phyloP scores from a whole-genome alignment of 768 basidiomycete species.

The Cystofilobasidium macerans region DNA sequence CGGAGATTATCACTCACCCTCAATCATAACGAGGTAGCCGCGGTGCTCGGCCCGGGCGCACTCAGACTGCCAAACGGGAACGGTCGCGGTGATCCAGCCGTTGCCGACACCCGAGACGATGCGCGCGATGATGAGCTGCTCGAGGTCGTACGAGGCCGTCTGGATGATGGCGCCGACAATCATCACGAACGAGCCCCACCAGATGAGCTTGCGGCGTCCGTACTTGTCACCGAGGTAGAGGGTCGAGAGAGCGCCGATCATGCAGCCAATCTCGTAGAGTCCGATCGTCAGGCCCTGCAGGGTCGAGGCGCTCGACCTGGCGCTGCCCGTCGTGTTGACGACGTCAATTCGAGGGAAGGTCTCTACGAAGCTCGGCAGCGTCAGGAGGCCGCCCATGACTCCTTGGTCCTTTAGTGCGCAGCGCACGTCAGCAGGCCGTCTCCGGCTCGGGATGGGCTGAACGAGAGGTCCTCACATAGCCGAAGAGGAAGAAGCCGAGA shows the following conservation, averaged over 20 bases:
- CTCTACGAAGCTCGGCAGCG: slow-evolving; percentile 51
- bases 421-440: not conserved
- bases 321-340: not conserved
- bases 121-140: slow-evolving; percentile 54
- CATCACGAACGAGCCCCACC: slow-evolving; percentile 30
- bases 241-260: slow-evolving; percentile 54
- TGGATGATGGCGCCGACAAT: slow-evolving; percentile 32
- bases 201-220: slow-evolving; percentile 39
- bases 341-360: slow-evolving; percentile 46
- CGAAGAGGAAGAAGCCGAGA: not conserved
- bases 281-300: slow-evolving; percentile 1
- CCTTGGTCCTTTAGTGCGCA: slow-evolving; percentile 47
- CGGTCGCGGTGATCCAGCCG: slow-evolving; percentile 55
- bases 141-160: slow-evolving; percentile 47
- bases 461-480: not conserved
- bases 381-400: slow-evolving; percentile 58
- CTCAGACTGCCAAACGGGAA: slow-evolving; percentile 56
- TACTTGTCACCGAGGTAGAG: slow-evolving; percentile 42
- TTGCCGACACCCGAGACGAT: slow-evolving; percentile 48
- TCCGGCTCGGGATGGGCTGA: not conserved
- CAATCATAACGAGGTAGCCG: slow-evolving; percentile 43
- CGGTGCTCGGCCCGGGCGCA: slow-evolving; percentile 52
- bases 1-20: too few relatives aligned
- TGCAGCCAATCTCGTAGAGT: slow-evolving; percentile 46
- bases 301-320: not conserved